phyloP scores from a whole-genome alignment of 805 yeast species.

The Suhomyces prunicola region DNA sequence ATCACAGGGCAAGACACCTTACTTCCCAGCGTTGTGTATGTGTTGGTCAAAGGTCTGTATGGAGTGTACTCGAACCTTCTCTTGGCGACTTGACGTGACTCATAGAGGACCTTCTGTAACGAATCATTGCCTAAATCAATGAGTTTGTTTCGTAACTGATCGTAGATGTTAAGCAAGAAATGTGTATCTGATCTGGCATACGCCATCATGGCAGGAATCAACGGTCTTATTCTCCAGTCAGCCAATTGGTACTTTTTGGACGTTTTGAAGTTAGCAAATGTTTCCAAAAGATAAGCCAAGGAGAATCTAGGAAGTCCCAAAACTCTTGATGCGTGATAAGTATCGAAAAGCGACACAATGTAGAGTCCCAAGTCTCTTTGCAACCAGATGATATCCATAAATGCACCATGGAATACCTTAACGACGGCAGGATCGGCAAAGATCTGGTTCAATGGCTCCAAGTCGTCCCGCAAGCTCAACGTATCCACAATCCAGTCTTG shows the following conservation, averaged over 20 bases:
- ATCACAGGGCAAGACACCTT: conserved; percentile 48
- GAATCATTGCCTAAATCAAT: conserved; percentile 41
- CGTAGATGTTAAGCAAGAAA: conserved; percentile 77
- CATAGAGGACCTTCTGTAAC: conserved; percentile 61
- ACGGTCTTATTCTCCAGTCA: conserved; percentile 93
- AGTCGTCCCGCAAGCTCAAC: conserved; percentile 67
- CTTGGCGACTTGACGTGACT: conserved; percentile 75
- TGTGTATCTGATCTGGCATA: conserved; percentile 97
- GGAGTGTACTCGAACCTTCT: conserved; percentile 79
- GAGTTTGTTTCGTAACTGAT: conserved; percentile 63
- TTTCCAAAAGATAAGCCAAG: conserved; percentile 78
- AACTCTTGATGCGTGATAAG: conserved; percentile 81
- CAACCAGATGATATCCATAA: conserved; percentile 95
- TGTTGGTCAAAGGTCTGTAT: conserved; percentile 45
- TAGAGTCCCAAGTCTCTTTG: conserved; percentile 94
- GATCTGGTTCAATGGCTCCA: conserved; percentile 62
- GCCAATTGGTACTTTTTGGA: conserved; percentile 94
- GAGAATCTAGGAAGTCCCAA: conserved; percentile 81
- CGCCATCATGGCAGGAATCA: conserved; percentile 67
- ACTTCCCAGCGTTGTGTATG: conserved; percentile 5
- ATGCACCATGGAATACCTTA: conserved; percentile 94
- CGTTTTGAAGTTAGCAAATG: conserved; percentile 77
- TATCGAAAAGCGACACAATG: conserved; percentile 85
- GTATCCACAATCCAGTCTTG: conserved; percentile 89
- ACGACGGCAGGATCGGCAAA: conserved; percentile 78